A percentile compares a stretch with the other conserved stretches of the same genome.
Evolutionary conservation across 495 filamentous ascomycete species (phyloP).

Genomic region (Neurospora discreta): DNA sequence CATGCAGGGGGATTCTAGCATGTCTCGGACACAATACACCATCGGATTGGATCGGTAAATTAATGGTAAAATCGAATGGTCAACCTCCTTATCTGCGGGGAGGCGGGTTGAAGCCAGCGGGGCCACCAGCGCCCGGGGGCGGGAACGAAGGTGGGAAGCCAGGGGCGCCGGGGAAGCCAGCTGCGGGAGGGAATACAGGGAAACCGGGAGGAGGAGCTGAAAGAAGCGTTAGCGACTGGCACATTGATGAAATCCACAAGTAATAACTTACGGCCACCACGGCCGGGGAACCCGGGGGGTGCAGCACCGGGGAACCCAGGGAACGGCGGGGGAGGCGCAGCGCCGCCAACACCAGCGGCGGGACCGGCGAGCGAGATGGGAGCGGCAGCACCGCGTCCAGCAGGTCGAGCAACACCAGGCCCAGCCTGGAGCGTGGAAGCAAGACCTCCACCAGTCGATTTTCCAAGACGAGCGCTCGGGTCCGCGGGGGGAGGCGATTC

Average conservation of each 20-base stretch:
- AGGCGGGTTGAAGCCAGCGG: constrained; percentile 58
- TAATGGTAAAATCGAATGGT: constrained; percentile 9
- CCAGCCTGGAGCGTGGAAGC: constrained; percentile 64
- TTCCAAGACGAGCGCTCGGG: constrained; percentile 78
- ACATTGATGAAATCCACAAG: not conserved
- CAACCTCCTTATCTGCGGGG: constrained; percentile 47
- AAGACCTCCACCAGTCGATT: constrained; percentile 56
- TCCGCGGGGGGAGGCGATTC: constrained; percentile 96
- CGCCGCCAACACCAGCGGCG: constrained; percentile 78
- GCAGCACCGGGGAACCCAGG: constrained; percentile 54
- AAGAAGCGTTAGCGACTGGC: not conserved
- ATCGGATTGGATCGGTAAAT: constrained; percentile 7
- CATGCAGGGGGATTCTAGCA: constrained; percentile 1
- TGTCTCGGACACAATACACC: not conserved
- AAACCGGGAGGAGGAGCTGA: constrained; percentile 56
- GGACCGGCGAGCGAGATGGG: constrained; percentile 80
- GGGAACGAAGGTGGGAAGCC: constrained; percentile 41
- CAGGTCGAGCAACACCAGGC: constrained; percentile 83
- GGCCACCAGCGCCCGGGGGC: constrained; percentile 33
- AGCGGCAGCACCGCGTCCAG: constrained; percentile 66
- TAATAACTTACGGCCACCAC: constrained; percentile 56
- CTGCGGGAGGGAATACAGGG: constrained; percentile 34
- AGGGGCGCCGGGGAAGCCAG: constrained; percentile 40
- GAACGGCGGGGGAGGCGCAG: constrained; percentile 53
- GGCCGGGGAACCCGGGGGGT: constrained; percentile 65